Percentiles rank a stretch among this genome's conserved stretches.
Conservation (phyloP, 495 filamentous ascomycete species). For the Annulohypoxylon moriforme region DNA sequence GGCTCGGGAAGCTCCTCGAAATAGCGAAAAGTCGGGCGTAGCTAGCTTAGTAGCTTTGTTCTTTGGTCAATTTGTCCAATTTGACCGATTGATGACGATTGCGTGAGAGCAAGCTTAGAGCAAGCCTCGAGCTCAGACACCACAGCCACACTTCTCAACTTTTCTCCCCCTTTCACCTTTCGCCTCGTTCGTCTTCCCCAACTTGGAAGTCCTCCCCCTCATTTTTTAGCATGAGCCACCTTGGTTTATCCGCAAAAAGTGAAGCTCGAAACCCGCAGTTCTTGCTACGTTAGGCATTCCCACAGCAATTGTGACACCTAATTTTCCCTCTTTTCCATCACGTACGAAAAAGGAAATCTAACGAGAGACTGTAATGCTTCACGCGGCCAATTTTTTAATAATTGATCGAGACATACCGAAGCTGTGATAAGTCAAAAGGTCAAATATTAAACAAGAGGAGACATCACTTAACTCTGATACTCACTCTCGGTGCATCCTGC, state of each 20-base stretch:
- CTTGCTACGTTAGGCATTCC: too few species aligned
- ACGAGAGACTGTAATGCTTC: background rate
- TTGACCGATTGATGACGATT: constrained; percentile 38
- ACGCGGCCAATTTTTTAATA: constrained; percentile 16
- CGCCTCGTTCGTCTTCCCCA: constrained; percentile 1
- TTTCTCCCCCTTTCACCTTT: background rate
- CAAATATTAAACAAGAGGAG: background rate
- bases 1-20: constrained; percentile 42
- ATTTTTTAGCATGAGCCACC: constrained; percentile 33
- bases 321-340: constrained; percentile 5
- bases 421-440: constrained; percentile 19
- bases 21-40: constrained; percentile 20
- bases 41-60: background rate
- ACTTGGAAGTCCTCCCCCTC: constrained; percentile 20
- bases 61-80: constrained; percentile 7
- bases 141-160: constrained; percentile 34
- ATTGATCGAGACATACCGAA: constrained; percentile 7
- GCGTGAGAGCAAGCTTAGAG: constrained; percentile 27
- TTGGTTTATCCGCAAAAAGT: constrained; percentile 34
- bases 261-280: background rate
- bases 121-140: constrained; percentile 28
- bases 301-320: constrained; percentile 2
- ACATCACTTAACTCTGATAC: constrained; percentile 16
- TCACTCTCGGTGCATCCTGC: constrained; percentile 9
- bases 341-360: constrained; percentile 2